Base-by-base conservation (phyloP, 2,329 filamentous ascomycete species). In the Pseudocercospora eumusae region DNA sequence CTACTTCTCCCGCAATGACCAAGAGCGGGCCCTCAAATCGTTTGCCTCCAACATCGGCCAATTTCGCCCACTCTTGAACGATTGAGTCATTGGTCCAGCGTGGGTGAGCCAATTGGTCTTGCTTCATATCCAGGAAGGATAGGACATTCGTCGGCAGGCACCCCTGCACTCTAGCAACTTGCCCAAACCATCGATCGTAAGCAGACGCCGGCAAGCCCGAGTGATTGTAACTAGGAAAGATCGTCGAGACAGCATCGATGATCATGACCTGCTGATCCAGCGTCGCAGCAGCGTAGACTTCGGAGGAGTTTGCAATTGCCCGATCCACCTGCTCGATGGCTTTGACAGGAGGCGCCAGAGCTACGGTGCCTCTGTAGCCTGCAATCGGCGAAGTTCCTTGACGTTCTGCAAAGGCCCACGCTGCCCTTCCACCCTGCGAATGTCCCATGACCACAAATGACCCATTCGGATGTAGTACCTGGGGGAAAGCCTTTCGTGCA, bases 391-490 rank as follows among this genome's bases (percentile, higher is more conserved):
- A 62, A 15, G 64, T 57, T 10, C 71, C 71, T 59, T 77, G 75
- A 20, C 71, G 65, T 47, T 79, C 69, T 9, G 76, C 75, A 42
- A 72, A 63, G 3, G 69, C 70, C 81, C 81, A 83, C 0, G 77
- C 76, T 0, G 74, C 76, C 1, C 74, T 75, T 7, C 79, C 81
- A 21, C 81, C 82, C 69, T 83, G 79, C 10, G 76, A 80, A 62
- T 82, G 79, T 7, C 81, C 80, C 66, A 80, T 75, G 23, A 76
- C 72, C 15, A 82, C 78, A 59, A 81, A 84, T 23, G 53, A 40
- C 0, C 76, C 66, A 1, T 68, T 71, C 0, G 79, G 67, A 1
- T 70, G 64, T 4, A 60, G 31, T 1, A 69, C 68, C 0, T 56
- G 28, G 2, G 77, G 71, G 60, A 82, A 84, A 0, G 79, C 78